These are phyloP conservation scores for Termitomyces sp. DNA, from an alignment of 768 basidiomycete species.

Conservation along the genomic window DNA sequence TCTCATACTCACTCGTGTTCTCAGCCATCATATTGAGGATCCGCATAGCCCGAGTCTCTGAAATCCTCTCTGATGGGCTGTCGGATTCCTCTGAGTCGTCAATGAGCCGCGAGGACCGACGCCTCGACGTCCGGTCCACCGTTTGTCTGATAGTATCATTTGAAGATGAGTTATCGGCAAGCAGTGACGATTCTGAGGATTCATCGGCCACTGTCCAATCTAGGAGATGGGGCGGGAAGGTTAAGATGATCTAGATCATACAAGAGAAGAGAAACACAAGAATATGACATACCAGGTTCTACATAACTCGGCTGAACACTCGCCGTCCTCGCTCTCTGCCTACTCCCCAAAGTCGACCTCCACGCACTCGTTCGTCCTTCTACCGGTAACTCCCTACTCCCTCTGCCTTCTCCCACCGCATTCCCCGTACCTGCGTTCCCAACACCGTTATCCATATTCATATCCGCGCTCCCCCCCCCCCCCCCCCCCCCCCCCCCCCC, in stretches of 20 bases:
- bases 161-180: not conserved
- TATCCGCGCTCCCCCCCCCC: too few species aligned
- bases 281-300: not conserved
- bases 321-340: not conserved
- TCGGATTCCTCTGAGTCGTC: too few species aligned
- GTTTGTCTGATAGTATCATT: too few species aligned
- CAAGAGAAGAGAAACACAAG: not conserved
- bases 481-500: too few species aligned
- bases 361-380: constrained; percentile 5
- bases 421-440: too few species aligned
- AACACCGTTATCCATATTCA: too few species aligned
- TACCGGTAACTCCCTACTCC: not conserved
- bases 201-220: not conserved
- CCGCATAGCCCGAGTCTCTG: too few species aligned
- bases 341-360: not conserved
- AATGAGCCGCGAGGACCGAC: too few species aligned
- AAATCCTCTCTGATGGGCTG: too few species aligned
- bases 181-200: not conserved
- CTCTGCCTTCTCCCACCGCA: not conserved
- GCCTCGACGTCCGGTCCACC: too few species aligned
- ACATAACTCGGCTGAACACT: not conserved
- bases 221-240: not conserved
- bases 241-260: not conserved
- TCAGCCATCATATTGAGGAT: too few species aligned
- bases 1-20: too few species aligned